Evolutionary conservation across 805 yeast species (phyloP).

Genomic region (Myxozyma udenii): DNA sequence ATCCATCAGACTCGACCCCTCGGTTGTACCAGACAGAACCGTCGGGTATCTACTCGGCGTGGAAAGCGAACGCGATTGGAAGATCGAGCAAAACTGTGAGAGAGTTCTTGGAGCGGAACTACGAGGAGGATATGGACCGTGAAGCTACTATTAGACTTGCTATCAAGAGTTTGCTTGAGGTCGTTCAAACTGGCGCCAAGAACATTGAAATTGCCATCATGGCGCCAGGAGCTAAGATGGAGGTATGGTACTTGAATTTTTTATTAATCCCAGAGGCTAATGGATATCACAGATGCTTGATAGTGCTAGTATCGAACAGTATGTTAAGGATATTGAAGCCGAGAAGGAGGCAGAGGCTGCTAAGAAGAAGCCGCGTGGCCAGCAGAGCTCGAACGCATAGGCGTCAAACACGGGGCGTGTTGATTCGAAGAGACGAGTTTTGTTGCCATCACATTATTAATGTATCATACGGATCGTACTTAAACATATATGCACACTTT

Average conservation of each 20-base stretch:
- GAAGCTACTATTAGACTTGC: constrained; percentile 77
- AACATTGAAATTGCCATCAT: constrained; percentile 90
- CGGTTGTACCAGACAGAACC: constrained; percentile 94
- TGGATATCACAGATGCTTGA: constrained; percentile 44
- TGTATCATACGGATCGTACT: background rate
- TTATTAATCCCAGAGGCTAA: background rate
- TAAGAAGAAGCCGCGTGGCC: constrained; percentile 50
- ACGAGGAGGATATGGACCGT: constrained; percentile 55
- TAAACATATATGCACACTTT: background rate
- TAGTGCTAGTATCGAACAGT: constrained; percentile 66
- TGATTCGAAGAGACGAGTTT: too few species aligned
- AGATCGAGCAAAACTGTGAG: constrained; percentile 91
- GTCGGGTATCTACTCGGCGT: constrained; percentile 92
- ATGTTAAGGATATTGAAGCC: constrained; percentile 78
- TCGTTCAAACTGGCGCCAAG: constrained; percentile 96
- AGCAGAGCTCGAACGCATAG: constrained; percentile 8
- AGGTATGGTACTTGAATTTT: constrained; percentile 30
- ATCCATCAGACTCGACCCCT: constrained; percentile 75
- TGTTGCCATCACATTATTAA: background rate
- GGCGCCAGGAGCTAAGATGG: constrained; percentile 62
- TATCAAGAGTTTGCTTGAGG: constrained; percentile 84
- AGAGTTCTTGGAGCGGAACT: constrained; percentile 90
- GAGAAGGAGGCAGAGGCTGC: constrained; percentile 84
- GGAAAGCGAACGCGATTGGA: constrained; percentile 98
- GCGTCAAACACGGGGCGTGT: too few species aligned